Evolutionary conservation across 805 yeast species (phyloP).

Genomic region (Candida dajiaensis): DNA sequence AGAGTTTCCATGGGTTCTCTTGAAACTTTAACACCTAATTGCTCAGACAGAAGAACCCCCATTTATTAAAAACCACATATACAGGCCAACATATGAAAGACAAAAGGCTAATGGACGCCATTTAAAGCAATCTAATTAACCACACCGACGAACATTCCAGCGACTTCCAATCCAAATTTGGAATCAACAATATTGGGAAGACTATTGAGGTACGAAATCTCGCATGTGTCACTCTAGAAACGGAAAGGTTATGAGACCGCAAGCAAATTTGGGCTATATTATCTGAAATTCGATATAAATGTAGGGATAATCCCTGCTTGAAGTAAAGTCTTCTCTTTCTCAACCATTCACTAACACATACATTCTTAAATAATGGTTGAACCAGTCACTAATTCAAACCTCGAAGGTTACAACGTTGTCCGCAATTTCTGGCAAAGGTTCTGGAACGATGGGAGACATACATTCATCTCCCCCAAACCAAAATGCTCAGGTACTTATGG

Average conservation of each 20-base stretch:
- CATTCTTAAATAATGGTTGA: not conserved
- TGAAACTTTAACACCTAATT: too few relatives aligned
- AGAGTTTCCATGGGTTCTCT: too few relatives aligned
- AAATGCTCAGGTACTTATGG: constrained; percentile 40
- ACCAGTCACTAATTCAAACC: constrained; percentile 17
- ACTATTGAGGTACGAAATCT: too few relatives aligned
- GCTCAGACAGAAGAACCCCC: too few relatives aligned
- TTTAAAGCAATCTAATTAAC: too few relatives aligned
- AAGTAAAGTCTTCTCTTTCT: not conserved
- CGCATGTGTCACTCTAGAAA: not conserved
- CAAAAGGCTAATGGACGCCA: too few relatives aligned
- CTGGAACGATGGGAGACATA: constrained; percentile 19
- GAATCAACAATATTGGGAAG: too few relatives aligned
- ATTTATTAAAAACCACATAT: too few relatives aligned
- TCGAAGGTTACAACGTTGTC: constrained; percentile 23
- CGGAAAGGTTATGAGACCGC: constrained; percentile 1
- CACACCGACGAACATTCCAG: too few relatives aligned
- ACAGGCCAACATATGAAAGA: too few relatives aligned
- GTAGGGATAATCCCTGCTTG: not conserved
- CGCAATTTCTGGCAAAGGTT: constrained; percentile 17
- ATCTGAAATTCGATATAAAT: not conserved
- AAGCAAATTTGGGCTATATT: not conserved
- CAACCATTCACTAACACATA: not conserved
- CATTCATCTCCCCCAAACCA: constrained; percentile 22
- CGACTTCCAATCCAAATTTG: too few relatives aligned